Percentiles rank a stretch among this genome's conserved stretches.
Conservation (phyloP, 441 rosid genomes). For the Melianthus villosus region DNA sequence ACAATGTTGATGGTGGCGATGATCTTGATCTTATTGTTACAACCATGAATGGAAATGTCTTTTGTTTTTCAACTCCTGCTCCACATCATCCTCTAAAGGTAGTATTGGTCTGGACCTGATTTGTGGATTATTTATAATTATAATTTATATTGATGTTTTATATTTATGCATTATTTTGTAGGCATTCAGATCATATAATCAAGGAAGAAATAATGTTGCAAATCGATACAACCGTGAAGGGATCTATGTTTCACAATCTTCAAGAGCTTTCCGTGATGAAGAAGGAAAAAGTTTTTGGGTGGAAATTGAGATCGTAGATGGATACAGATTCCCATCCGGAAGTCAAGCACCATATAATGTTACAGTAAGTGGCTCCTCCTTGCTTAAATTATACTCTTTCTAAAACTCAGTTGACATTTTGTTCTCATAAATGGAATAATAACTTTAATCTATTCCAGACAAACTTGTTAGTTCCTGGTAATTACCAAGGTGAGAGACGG, state of each 20-base stretch:
- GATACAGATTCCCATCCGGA: conserved; percentile 79
- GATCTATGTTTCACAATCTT: conserved; percentile 56
- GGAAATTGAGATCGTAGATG: conserved; percentile 86
- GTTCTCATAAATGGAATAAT: no score
- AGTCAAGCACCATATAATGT: conserved; percentile 85
- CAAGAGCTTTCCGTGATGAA: conserved; percentile 91
- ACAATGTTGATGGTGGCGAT: conserved; percentile 97
- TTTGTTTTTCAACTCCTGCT: conserved; percentile 92
- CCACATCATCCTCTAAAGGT: conserved; percentile 97
- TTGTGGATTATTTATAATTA: conserved; percentile 1
- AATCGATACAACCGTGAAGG: conserved; percentile 64
- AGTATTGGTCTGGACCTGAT: conserved; percentile 15
- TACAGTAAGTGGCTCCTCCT: conserved; percentile 42
- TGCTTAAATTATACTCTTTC: no score
- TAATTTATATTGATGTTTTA: conserved; percentile 1
- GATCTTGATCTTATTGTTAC: conserved; percentile 95
- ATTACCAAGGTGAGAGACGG: conserved; percentile 77
- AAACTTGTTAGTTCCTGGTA: conserved; percentile 79
- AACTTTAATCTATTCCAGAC: conserved; percentile 31
- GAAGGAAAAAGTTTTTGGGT: conserved; percentile 97
- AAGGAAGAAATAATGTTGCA: conserved; percentile 87
- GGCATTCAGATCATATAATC: conserved; percentile 89
- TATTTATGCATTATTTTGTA: conserved; percentile 22
- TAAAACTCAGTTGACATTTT: no score
- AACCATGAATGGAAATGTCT: conserved; percentile 96